These are phyloP conservation scores for Cryptosporidium canis DNA, from an alignment of 169 alveolate species.

Conservation along the genomic window DNA sequence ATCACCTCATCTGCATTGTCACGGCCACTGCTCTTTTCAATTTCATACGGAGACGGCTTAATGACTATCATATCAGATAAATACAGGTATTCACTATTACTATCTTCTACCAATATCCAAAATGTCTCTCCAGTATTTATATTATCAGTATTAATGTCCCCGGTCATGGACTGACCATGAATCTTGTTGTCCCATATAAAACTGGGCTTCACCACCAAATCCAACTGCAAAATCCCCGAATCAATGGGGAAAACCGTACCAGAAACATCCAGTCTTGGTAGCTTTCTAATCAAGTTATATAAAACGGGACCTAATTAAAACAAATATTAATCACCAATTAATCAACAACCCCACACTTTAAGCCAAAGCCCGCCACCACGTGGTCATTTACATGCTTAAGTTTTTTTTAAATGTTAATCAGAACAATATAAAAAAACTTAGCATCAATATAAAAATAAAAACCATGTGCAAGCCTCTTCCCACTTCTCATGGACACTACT, in stretches of 20 bases:
- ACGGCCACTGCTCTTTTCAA: no score
- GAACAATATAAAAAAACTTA: background rate
- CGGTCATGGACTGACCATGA: slow-evolving; percentile 65
- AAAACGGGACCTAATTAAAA: slow-evolving; percentile 32
- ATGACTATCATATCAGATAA: slow-evolving; percentile 80
- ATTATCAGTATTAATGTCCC: slow-evolving; percentile 15
- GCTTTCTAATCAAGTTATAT: slow-evolving; percentile 50
- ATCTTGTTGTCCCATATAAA: slow-evolving; percentile 92
- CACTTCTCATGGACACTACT: background rate
- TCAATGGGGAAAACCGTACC: slow-evolving; percentile 34
- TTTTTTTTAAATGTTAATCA: background rate
- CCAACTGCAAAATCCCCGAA: slow-evolving; percentile 25
- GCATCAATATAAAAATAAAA: slow-evolving; percentile 3
- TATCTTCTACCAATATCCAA: slow-evolving; percentile 97
- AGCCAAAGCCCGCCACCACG: background rate
- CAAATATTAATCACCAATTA: background rate
- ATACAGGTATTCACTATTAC: slow-evolving; percentile 92
- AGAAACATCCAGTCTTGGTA: slow-evolving; percentile 18
- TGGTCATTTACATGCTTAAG: background rate
- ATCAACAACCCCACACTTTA: background rate
- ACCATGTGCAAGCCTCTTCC: background rate
- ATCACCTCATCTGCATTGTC: background rate
- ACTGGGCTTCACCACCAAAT: slow-evolving; percentile 86
- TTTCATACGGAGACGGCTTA: background rate
- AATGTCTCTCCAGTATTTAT: slow-evolving; percentile 94